Conservation (phyloP, 345 rosid species). For the rapeseed (Brassica napus) region Da-Ae NC_063440.1:18046501-18047000, state of each 20-base stretch:
- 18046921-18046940: neutral
- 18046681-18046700: slow-evolving; percentile 74
- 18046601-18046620: slow-evolving; percentile 58
- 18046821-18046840: slow-evolving; percentile 97
- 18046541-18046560: neutral
- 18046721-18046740: neutral
- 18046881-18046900: slow-evolving; percentile 3
- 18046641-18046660: slow-evolving; percentile 67
- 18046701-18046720: slow-evolving; percentile 56
- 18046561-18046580: slow-evolving; percentile 71
- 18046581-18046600: slow-evolving; percentile 54
- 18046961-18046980: slow-evolving; percentile 71
- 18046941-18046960: slow-evolving; percentile 77
- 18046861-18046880: slow-evolving; percentile 76
- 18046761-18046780: slow-evolving; percentile 34
- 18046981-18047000: slow-evolving; percentile 66
- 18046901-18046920: slow-evolving; percentile 18
- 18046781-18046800: slow-evolving; percentile 64
- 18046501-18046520: slow-evolving; percentile 9
- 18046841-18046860: slow-evolving; percentile 96
- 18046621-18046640: slow-evolving; percentile 52
- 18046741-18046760: slow-evolving; percentile 9
- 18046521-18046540: neutral
- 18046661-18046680: slow-evolving; percentile 72
- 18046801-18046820: slow-evolving; percentile 77